Conservation (phyloP, 768 basidiomycete species). For the Mycena belliarum region DNA sequence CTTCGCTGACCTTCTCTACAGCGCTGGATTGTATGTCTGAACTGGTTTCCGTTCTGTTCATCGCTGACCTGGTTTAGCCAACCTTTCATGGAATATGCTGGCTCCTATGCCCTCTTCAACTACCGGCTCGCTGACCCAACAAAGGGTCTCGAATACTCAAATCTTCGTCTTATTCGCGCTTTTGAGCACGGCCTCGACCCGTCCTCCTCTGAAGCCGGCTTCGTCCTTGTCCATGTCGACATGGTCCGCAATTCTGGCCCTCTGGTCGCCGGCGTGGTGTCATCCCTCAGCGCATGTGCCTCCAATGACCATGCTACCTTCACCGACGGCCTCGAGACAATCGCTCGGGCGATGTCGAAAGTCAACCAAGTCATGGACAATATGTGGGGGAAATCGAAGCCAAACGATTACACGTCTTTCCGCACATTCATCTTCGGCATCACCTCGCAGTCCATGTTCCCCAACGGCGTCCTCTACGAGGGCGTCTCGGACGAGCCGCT, state of each 20-base stretch:
- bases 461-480: constrained; percentile 33
- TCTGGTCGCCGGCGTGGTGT: constrained; percentile 26
- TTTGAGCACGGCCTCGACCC: constrained; percentile 32
- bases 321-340: constrained; percentile 24
- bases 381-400: constrained; percentile 32
- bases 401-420: constrained; percentile 32
- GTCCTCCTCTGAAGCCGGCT: constrained; percentile 27
- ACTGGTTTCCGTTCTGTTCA: neutral
- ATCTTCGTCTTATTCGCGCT: constrained; percentile 35
- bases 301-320: constrained; percentile 23
- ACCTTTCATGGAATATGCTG: constrained; percentile 36
- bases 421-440: constrained; percentile 37
- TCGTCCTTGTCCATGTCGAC: constrained; percentile 29
- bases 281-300: constrained; percentile 25
- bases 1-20: neutral
- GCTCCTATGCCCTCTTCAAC: constrained; percentile 32
- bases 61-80: constrained; percentile 1
- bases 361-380: constrained; percentile 25
- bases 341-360: constrained; percentile 17
- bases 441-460: constrained; percentile 33
- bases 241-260: constrained; percentile 32
- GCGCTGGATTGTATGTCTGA: constrained; percentile 24
- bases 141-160: constrained; percentile 28
- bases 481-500: constrained; percentile 32
- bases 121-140: constrained; percentile 25